A percentile compares a stretch with the other conserved stretches of the same genome.
These are phyloP conservation scores for Pseudonitzschia multiseries DNA, from an alignment of 108 stramenopile species.

Conservation along the genomic window DNA sequence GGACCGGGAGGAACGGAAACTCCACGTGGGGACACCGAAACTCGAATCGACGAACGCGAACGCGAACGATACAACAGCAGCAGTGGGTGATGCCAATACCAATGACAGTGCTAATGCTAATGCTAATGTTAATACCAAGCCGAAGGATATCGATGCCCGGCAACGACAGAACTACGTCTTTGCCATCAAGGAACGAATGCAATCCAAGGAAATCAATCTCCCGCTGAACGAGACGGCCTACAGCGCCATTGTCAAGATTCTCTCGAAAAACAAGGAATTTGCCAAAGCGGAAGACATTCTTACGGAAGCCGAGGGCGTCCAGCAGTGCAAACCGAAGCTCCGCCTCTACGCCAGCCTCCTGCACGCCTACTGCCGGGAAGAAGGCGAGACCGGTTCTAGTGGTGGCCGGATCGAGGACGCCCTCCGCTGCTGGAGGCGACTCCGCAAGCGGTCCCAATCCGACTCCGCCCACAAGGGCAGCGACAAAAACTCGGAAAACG, in stretches of 20 bases:
- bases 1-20: constrained; percentile 25
- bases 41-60: not conserved
- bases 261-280: constrained; percentile 51
- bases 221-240: constrained; percentile 81
- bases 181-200: constrained; percentile 67
- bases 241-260: constrained; percentile 73
- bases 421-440: constrained; percentile 55
- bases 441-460: constrained; percentile 13
- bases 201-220: constrained; percentile 35
- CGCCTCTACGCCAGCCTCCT: constrained; percentile 72
- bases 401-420: constrained; percentile 39
- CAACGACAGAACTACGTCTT: constrained; percentile 60
- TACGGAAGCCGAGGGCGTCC: constrained; percentile 56
- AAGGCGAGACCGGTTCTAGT: no score
- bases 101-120: no score
- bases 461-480: not conserved
- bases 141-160: constrained; percentile 16
- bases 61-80: no score
- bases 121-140: not conserved
- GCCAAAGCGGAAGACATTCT: constrained; percentile 51
- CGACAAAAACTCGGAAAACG: not conserved
- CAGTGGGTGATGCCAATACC: no score
- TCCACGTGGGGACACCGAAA: constrained; percentile 81
- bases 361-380: constrained; percentile 57
- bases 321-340: constrained; percentile 77